Conservation (phyloP, 176 grass and related monocot species). For the Musa troglodytarum region DNA sequence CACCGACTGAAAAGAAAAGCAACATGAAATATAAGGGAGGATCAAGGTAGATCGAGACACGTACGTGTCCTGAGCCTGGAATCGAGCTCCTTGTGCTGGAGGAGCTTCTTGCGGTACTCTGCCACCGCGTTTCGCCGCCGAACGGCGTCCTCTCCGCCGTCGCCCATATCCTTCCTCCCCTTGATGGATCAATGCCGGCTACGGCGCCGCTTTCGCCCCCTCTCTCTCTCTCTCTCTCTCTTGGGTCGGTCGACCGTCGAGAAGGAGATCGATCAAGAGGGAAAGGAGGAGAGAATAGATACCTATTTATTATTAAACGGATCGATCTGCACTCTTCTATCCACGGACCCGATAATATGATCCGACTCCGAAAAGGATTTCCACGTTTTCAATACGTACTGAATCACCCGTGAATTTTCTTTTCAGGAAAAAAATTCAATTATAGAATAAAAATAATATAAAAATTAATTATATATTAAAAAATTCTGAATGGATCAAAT, state of each 20-base stretch:
- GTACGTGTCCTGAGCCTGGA: conserved; percentile 47
- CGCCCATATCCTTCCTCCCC: conserved; percentile 23
- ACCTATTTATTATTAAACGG: not conserved
- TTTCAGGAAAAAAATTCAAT: too few relatives aligned
- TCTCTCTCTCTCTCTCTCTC: not conserved
- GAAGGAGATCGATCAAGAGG: too few relatives aligned
- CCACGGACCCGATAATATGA: not conserved
- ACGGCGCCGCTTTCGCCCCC: not conserved
- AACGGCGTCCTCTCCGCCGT: conserved; percentile 27
- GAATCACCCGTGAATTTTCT: too few relatives aligned
- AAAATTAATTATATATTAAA: too few relatives aligned
- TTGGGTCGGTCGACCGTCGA: not conserved
- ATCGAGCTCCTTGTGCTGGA: conserved; percentile 70
- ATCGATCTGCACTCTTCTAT: not conserved
- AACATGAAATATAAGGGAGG: not conserved
- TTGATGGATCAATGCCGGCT: not conserved
- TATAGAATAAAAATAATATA: too few relatives aligned
- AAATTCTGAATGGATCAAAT: too few relatives aligned
- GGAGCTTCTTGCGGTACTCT: conserved; percentile 85
- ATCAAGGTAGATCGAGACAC: conserved; percentile 17
- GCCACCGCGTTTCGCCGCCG: conserved; percentile 24
- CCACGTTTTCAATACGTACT: too few relatives aligned
- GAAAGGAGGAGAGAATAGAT: not conserved
- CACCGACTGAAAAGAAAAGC: not conserved
- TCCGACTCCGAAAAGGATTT: not conserved